Conservation (phyloP, 2,329 filamentous ascomycete species). For the Aspergillus ustus region DNA sequence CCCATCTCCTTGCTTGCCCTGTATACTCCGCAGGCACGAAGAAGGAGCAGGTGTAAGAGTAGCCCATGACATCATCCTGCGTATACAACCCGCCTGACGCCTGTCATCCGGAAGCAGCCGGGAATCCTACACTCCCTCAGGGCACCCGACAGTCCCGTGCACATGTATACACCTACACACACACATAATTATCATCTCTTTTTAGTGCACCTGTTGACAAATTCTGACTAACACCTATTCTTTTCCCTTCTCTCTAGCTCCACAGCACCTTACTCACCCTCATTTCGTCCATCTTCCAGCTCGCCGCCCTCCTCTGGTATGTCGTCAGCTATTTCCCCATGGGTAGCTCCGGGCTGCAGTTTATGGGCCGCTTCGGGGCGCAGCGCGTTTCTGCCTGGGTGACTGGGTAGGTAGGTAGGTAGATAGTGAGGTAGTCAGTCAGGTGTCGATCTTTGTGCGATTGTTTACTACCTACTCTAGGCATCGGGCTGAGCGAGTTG, state of each 20-base stretch:
- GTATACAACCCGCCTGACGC: slow-evolving; percentile 6
- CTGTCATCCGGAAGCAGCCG: slow-evolving; percentile 15
- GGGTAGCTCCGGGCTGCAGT: slow-evolving; percentile 84
- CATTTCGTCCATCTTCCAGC: slow-evolving; percentile 79
- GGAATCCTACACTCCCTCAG: not conserved
- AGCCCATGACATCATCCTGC: slow-evolving; percentile 16
- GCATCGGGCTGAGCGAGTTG: not conserved
- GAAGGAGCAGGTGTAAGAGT: slow-evolving; percentile 11
- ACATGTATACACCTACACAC: not conserved
- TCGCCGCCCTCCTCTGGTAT: slow-evolving; percentile 87
- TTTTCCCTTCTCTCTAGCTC: slow-evolving; percentile 59
- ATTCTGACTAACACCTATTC: slow-evolving; percentile 24
- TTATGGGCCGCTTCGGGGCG: slow-evolving; percentile 84
- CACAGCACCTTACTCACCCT: slow-evolving; percentile 84
- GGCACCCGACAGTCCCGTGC: not conserved
- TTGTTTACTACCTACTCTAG: not conserved
- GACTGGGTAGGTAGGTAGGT: slow-evolving; percentile 76
- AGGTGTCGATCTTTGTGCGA: not conserved
- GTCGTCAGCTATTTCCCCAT: slow-evolving; percentile 97
- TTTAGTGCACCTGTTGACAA: not conserved
- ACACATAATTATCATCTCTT: not conserved
- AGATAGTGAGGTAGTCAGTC: slow-evolving; percentile 64
- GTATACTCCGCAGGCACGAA: not conserved
- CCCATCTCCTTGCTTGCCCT: not conserved
- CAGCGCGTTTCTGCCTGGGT: slow-evolving; percentile 87